phyloP scores from a whole-genome alignment of 2,329 filamentous ascomycete species.

The Xylariomycetidae sp. region DNA sequence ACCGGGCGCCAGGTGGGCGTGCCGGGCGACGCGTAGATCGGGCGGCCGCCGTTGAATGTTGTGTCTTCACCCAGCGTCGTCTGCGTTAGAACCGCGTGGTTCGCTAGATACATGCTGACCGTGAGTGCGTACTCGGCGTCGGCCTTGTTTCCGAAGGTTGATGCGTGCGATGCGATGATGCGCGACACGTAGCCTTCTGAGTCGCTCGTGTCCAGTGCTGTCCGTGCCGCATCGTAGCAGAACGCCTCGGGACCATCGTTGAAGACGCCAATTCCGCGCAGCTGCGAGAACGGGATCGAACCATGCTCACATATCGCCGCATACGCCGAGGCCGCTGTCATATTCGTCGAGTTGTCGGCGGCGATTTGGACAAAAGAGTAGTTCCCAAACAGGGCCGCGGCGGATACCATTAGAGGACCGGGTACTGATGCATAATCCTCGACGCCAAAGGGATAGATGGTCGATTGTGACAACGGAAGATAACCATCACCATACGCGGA shows the following conservation, averaged over 20 bases:
- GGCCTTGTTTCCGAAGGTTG: slow-evolving; percentile 4
- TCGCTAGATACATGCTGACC: slow-evolving; percentile 13
- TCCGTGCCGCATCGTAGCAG: neutral
- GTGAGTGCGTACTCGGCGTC: slow-evolving; percentile 10
- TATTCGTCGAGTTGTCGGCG: slow-evolving; percentile 6
- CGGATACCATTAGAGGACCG: slow-evolving; percentile 10
- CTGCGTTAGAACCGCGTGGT: slow-evolving; percentile 9
- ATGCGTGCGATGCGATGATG: slow-evolving; percentile 5
- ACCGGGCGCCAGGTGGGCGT: slow-evolving; percentile 5
- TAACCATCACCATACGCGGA: too few species aligned
- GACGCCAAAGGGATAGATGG: slow-evolving; percentile 5
- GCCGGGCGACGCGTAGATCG: slow-evolving; percentile 9
- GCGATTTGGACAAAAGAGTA: slow-evolving; percentile 9
- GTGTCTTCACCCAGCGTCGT: slow-evolving; percentile 1
- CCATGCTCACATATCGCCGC: slow-evolving; percentile 8
- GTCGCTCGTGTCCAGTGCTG: slow-evolving; percentile 2
- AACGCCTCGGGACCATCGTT: slow-evolving; percentile 1
- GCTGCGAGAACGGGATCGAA: slow-evolving; percentile 8
- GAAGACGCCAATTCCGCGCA: neutral
- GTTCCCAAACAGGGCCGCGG: slow-evolving; percentile 12
- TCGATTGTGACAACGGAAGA: too few species aligned
- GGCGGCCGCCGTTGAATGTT: slow-evolving; percentile 1
- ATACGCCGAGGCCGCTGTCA: slow-evolving; percentile 6
- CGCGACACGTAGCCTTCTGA: slow-evolving; percentile 3
- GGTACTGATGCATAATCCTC: slow-evolving; percentile 1